Evolutionary conservation across 192 early-diverging fungal species (phyloP).

Genomic region (Helicostylum pulchrum): DNA sequence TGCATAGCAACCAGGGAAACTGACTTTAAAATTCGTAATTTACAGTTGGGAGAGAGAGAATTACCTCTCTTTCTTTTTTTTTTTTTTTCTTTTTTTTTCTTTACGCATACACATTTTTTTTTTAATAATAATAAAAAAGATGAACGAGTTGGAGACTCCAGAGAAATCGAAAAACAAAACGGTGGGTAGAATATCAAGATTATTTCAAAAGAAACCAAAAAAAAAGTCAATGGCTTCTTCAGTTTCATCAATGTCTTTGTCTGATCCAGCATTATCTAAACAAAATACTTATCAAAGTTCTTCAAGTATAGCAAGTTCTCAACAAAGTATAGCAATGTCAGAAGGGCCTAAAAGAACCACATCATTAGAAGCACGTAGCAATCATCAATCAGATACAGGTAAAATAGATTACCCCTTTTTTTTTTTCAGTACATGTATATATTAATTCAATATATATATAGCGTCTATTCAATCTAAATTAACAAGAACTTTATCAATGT

Average conservation of each 20-base stretch:
- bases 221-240: conserved; percentile 2
- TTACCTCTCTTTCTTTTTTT: background rate
- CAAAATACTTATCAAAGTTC: background rate
- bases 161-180: conserved; percentile 18
- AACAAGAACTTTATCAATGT: background rate
- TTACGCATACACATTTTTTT: background rate
- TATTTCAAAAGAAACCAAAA: conserved; percentile 26
- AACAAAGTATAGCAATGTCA: background rate
- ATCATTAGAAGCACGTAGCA: background rate
- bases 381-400: background rate
- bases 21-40: too few relatives aligned
- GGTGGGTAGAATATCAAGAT: conserved; percentile 13
- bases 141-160: background rate
- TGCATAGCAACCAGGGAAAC: too few relatives aligned
- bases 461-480: background rate
- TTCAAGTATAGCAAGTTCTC: conserved; percentile 7
- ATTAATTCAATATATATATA: background rate
- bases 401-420: background rate
- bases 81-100: background rate
- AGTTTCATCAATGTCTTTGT: conserved; percentile 15
- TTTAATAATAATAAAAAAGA: background rate
- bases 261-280: conserved; percentile 9
- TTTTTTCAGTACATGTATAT: background rate
- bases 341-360: background rate
- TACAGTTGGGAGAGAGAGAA: too few relatives aligned